phyloP scores from a whole-genome alignment of 2,329 filamentous ascomycete genomes.

The Chrysoporthe cubensis region DNA sequence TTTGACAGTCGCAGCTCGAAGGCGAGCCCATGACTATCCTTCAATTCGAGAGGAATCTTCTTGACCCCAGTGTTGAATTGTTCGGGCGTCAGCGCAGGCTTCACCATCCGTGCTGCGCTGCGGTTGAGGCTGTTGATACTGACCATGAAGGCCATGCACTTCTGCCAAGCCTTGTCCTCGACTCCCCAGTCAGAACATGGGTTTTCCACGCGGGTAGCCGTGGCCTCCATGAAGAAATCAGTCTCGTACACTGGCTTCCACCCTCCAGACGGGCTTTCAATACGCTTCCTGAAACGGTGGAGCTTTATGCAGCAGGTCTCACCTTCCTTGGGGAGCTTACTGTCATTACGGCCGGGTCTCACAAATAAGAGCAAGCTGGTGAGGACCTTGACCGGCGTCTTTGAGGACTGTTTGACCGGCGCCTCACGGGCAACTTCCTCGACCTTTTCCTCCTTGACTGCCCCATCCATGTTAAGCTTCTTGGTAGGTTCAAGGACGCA shows the following conservation, averaged over 20 bases:
- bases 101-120: too few species aligned
- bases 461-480: too few species aligned
- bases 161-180: neutral
- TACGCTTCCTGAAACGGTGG: neutral
- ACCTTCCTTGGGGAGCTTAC: conserved; percentile 11
- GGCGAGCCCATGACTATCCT: neutral
- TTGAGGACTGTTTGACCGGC: too few species aligned
- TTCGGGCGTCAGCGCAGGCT: too few species aligned
- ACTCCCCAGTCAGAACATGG: neutral
- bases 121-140: neutral
- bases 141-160: conserved; percentile 3
- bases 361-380: neutral
- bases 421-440: too few species aligned
- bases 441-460: too few species aligned
- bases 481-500: neutral
- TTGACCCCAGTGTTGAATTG: too few species aligned
- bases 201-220: conserved; percentile 4
- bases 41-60: too few species aligned
- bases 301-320: neutral
- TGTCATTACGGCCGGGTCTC: neutral
- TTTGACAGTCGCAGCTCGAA: neutral
- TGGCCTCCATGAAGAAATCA: neutral
- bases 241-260: neutral
- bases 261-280: neutral
- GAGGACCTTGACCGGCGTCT: too few species aligned